A percentile compares a stretch with the other conserved stretches of the same genome.
Evolutionary conservation across 2,329 filamentous ascomycete genomes (phyloP).

Genomic region (Fusarium pseudocircinatum): DNA sequence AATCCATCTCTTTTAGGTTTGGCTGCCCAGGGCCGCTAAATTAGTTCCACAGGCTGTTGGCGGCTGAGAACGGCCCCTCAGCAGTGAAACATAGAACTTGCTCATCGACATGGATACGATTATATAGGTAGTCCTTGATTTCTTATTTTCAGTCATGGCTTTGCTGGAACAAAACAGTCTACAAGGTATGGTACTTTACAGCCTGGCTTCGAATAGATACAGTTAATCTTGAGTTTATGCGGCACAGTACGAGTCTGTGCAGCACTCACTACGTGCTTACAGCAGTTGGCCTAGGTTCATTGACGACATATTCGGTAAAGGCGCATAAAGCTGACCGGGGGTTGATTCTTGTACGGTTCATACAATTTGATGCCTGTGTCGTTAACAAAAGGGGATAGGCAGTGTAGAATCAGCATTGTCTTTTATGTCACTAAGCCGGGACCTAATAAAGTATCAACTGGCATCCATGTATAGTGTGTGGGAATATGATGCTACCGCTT

Average conservation of each 20-base stretch:
- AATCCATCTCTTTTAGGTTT: slow-evolving; percentile 30
- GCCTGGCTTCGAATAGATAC: no score
- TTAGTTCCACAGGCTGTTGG: slow-evolving; percentile 27
- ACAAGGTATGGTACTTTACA: no score
- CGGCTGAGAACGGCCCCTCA: slow-evolving; percentile 26
- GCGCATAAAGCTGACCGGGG: background rate
- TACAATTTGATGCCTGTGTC: background rate
- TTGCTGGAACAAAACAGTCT: background rate
- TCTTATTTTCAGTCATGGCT: background rate
- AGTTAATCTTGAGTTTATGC: background rate
- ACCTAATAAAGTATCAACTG: background rate
- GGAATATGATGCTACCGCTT: background rate
- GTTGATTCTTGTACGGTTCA: background rate
- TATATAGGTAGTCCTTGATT: background rate
- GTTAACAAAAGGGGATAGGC: background rate
- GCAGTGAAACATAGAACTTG: slow-evolving; percentile 5
- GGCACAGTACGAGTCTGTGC: background rate
- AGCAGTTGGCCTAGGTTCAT: background rate
- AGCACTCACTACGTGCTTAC: background rate
- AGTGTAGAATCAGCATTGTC: background rate
- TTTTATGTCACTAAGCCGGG: background rate
- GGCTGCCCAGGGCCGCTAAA: slow-evolving; percentile 19
- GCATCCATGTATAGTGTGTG: background rate
- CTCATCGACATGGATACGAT: background rate
- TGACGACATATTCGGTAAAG: background rate